Base-by-base conservation (phyloP, 2,329 filamentous ascomycete species). In the Diplodia corticola region DNA sequence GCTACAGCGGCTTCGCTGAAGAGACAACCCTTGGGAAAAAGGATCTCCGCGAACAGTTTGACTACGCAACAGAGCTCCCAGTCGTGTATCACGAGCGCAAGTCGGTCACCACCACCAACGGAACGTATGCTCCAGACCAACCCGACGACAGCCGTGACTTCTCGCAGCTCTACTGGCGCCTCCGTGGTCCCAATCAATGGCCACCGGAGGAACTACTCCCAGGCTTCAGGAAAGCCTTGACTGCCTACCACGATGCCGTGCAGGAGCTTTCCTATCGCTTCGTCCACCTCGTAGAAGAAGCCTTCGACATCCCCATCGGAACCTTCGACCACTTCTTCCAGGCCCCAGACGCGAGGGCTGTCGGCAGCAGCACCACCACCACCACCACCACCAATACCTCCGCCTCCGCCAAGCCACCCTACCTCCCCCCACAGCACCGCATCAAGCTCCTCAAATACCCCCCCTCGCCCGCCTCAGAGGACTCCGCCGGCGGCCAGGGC, bases 391-490 rank as follows among this genome's bases (percentile, higher is more conserved):
- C 30, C 26, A 28, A 22, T 37, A 37, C 12, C 10, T n/a, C 24
- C 15, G 33, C 10, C 28, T 26, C 35, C 13, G 13, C 40, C 17
- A 59, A 17, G 20, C 46, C 48, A 2, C 28, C 60, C 7, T 57
- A 72, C 48, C 67, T 77, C 9, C 70, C 72, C 50, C 74, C 76
- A 9, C 86, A 88, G 67, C 85, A 89, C 71, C 83, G 87, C 4
- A 79, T 89, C 46, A 87, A 88, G 70, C 76, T 88, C 2, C 78
- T 87, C 2, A 82, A 81, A 63, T 88, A 88, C 64, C 84, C 84
- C 4, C 76, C 77, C 20, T 70, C 76, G 26, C 2, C 57, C 64
- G 15, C 37, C 33, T 35, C 33, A 0, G 67, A 70, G 10, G 30
- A 50, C 22, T 30, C 24, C 33, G 22, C 7, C 5, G 28, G 35